Evolutionary conservation across 305 asterid species (phyloP).

Genomic region (Rubia occidens): DNA sequence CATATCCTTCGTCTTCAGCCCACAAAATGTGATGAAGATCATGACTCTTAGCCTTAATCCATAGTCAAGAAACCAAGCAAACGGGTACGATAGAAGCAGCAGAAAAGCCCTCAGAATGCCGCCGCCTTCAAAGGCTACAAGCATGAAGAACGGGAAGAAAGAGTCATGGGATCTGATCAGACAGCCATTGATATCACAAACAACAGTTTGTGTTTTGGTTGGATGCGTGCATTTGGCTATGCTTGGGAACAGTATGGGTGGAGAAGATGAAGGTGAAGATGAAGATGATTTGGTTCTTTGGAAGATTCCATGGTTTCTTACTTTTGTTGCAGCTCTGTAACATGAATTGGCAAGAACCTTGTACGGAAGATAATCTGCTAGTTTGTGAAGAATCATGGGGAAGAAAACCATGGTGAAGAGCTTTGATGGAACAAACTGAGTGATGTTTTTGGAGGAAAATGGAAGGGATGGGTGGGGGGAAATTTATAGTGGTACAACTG

Average conservation of each 20-base stretch:
- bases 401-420: slow-evolving; percentile 38
- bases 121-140: slow-evolving; percentile 89
- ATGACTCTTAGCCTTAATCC: slow-evolving; percentile 45
- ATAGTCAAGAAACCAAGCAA: slow-evolving; percentile 31
- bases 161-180: slow-evolving; percentile 38
- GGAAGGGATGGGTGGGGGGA: slow-evolving; percentile 19
- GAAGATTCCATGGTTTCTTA: slow-evolving; percentile 38
- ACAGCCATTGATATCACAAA: slow-evolving; percentile 48
- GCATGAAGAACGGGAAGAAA: slow-evolving; percentile 90
- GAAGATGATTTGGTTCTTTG: slow-evolving; percentile 15
- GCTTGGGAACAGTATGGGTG: slow-evolving; percentile 27
- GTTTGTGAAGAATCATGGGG: slow-evolving; percentile 37
- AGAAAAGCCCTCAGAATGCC: slow-evolving; percentile 61
- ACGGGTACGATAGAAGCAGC: slow-evolving; percentile 51
- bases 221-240: slow-evolving; percentile 33
- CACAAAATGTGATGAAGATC: slow-evolving; percentile 81
- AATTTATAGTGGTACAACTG: slow-evolving; percentile 54
- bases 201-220: slow-evolving; percentile 33
- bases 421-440: background rate
- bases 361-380: slow-evolving; percentile 43
- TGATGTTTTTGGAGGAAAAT: slow-evolving; percentile 6
- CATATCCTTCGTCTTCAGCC: slow-evolving; percentile 45
- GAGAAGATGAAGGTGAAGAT: background rate
- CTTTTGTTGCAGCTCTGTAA: slow-evolving; percentile 41
- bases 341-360: slow-evolving; percentile 50